Base-by-base conservation (phyloP, 805 yeast genomes). In the Ogataea wickerhamii region DNA sequence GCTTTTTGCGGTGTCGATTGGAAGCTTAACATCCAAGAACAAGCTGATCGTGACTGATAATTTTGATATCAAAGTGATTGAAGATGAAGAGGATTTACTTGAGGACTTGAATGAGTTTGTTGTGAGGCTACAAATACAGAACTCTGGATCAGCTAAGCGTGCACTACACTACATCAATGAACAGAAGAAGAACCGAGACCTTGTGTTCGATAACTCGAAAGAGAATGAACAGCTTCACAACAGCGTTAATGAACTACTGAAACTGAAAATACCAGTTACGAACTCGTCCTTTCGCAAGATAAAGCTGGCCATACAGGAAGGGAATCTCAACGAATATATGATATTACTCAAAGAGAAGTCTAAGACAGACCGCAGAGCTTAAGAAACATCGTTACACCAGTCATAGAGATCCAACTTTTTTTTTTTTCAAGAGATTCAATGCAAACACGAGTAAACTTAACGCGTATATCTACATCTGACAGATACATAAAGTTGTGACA, bases 51-150 rank as follows among this genome's bases (percentile, higher is more conserved):
- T 47, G 7, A 44, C 51, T 0, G 34, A 47, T 8, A 43, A 44
- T 3, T 44, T 49, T 5, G 43, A 47, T 16, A 33, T 56, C 21
- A 48, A 48, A 25, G 45, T 61, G 6, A 58, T 61, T 3, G 37
- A 51, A 8, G 65, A 62, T 42, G 43, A 48, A 1, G 63, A 60
- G 4, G 52, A 57, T 36, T 18, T 61, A 6, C 28, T 60, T 7
- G 41, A 49, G 20, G 58, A 55, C 19, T 25, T 52, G 14, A 49
- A 49, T 26, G 25, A 36, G 10, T 58, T 54, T 32, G 38, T 43
- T 1, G 37, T 63, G 2, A 42, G 64, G 21, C 36, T 56, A 1
- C 64, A 61, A 29, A 49, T 52, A 1, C 42, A 41, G 17, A 55
- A 62, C 35, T 52, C 56, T 3, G 33, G 31, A 1, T 23, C 28